phyloP scores from a whole-genome alignment of 768 basidiomycete species.

The Auricularia sp. region DNA sequence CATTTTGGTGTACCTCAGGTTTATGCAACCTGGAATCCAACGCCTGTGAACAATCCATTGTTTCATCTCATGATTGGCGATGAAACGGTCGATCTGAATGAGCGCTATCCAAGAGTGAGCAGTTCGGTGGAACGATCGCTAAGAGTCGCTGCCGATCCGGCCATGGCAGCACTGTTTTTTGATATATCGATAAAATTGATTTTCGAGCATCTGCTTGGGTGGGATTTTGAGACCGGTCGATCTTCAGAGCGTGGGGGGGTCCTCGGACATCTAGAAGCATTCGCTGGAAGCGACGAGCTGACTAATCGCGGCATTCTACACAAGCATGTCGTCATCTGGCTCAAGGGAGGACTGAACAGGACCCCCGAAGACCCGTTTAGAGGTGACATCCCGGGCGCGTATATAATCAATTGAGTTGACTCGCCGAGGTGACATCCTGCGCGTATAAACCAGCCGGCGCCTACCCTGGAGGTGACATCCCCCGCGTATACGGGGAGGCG shows the following conservation, averaged over 20 bases:
- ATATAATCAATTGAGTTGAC: too few relatives aligned
- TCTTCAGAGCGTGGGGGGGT: slow-evolving; percentile 15
- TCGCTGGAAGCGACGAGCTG: slow-evolving; percentile 18
- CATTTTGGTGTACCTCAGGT: slow-evolving; percentile 21
- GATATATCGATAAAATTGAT: slow-evolving; percentile 15
- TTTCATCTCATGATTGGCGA: slow-evolving; percentile 24
- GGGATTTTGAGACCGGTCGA: slow-evolving; percentile 14
- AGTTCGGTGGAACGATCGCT: slow-evolving; percentile 12
- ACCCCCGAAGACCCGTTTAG: too few relatives aligned
- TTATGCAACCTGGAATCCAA: slow-evolving; percentile 20
- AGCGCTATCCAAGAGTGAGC: slow-evolving; percentile 14
- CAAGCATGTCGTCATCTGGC: slow-evolving; percentile 24
- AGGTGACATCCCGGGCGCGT: too few relatives aligned
- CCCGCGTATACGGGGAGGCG: too few relatives aligned
- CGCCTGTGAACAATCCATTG: slow-evolving; percentile 15
- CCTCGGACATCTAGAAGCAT: slow-evolving; percentile 20
- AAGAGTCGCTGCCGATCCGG: slow-evolving; percentile 21
- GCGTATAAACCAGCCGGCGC: too few relatives aligned
- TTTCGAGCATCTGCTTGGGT: slow-evolving; percentile 20
- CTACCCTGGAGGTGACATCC: too few relatives aligned
- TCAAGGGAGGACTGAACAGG: too few relatives aligned
- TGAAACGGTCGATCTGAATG: slow-evolving; percentile 2
- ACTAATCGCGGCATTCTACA: slow-evolving; percentile 20
- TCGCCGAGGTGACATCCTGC: too few relatives aligned
- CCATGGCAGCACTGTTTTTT: slow-evolving; percentile 25